phyloP scores from a whole-genome alignment of 768 basidiomycete genomes.

The Tephrocybe sp. region DNA sequence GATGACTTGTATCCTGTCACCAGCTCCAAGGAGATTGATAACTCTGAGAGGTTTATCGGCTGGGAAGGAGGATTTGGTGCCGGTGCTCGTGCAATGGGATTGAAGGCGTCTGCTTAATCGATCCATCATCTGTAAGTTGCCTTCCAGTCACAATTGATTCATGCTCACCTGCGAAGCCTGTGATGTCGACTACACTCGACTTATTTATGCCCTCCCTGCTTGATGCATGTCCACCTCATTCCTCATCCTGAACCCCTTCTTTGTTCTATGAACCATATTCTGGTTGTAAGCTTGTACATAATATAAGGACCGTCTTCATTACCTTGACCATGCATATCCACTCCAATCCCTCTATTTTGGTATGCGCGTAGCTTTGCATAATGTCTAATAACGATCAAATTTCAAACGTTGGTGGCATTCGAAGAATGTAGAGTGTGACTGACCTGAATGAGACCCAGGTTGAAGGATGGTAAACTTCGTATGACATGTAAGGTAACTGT shows the following conservation, averaged over 20 bases:
- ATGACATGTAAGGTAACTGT: background rate
- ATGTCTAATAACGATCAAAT: constrained; percentile 8
- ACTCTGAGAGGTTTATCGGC: constrained; percentile 64
- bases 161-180: constrained; percentile 7
- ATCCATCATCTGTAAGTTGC: constrained; percentile 6
- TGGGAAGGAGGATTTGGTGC: constrained; percentile 80
- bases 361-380: constrained; percentile 1
- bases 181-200: background rate
- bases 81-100: constrained; percentile 79
- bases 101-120: constrained; percentile 28
- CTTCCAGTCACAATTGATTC: background rate
- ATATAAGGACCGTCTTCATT: constrained; percentile 1
- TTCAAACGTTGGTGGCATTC: too few species aligned
- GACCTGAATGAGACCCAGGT: background rate
- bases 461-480: background rate
- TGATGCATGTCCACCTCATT: background rate
- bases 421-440: too few species aligned
- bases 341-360: background rate
- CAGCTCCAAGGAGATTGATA: constrained; percentile 31
- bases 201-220: background rate
- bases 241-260: background rate
- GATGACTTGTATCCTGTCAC: constrained; percentile 41
- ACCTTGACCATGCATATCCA: constrained; percentile 8
- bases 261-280: background rate
- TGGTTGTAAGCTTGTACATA: background rate